Evolutionary conservation across 2,329 filamentous ascomycete genomes (phyloP), one percentile per base, ranked within the genome.

Genomic region (Fusarium odoratissimum): DNA sequence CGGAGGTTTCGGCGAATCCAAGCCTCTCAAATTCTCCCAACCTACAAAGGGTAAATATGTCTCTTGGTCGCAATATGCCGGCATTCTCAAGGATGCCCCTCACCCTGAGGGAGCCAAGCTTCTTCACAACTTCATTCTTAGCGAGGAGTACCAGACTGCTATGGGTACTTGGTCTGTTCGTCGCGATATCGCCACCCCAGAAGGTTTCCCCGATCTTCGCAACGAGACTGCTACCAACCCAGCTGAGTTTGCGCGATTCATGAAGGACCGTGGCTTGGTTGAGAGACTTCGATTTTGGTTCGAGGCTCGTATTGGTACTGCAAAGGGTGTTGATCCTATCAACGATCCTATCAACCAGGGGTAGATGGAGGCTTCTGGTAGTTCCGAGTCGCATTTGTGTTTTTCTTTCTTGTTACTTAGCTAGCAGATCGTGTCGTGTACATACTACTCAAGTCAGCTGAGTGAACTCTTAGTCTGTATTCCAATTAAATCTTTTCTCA

Each of bases 41-140:
- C 83, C 84, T 1, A 80, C 71, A 17, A 68, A 81, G n/a, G 84
- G 80, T 11, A 68, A 80, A 51, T 87, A 84, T 65, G 83, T 86
- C 11, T 80, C 81, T 7, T 89, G 87, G 87, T 71, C 84, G 1
- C 86, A 89, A 70, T 82, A 77, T 0, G 85, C 78, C 3, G 87
- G 81, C 2, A 89, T 89, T 8, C 58, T 64, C 21, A 71, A 71
- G 48, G 68, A 71, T 13, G 63, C 69, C 2, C 69, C 69, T 16
- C 69, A 71, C 2, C 69, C 68, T 1, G 69, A 71, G 16, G 69
- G 69, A 49, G 69, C 68, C 17, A 71, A 71, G 35, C 54, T 71
- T 14, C 63, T 71, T 0, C 69, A 71, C 28, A 71, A 63, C 25
- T 71, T 12, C 12, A 67, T 71, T 1, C 42, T 71, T 4, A 71